Conservation (phyloP, 73 alveolate species). For the Paramecium bursaria region DNA sequence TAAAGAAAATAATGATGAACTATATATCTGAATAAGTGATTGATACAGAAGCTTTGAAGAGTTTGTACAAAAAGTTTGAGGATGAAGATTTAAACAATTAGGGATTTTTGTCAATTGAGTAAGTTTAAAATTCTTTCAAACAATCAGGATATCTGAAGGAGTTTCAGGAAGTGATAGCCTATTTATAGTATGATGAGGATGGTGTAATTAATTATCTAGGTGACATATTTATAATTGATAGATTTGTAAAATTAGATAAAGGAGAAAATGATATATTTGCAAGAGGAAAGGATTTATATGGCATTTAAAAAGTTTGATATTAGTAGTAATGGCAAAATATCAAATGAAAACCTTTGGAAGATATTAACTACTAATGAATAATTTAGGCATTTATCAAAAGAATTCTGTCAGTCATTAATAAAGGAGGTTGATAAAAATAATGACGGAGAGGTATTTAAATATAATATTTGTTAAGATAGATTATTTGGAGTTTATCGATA, state of each 20-base stretch:
- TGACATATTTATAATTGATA: not conserved
- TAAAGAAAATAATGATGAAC: conserved; percentile 50
- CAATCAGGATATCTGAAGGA: not conserved
- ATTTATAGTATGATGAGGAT: conserved; percentile 26
- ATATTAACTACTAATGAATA: conserved; percentile 7
- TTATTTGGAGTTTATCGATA: conserved; percentile 52
- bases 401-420: conserved; percentile 4
- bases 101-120: conserved; percentile 36
- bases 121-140: not conserved
- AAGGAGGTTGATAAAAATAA: conserved; percentile 35
- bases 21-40: conserved; percentile 30
- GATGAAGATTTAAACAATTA: not conserved
- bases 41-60: conserved; percentile 20
- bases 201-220: conserved; percentile 44
- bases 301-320: conserved; percentile 49
- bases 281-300: conserved; percentile 38
- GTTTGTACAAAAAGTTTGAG: conserved; percentile 22
- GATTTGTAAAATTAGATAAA: conserved; percentile 25
- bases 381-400: conserved; percentile 4
- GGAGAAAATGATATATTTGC: conserved; percentile 18
- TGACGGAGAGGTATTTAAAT: conserved; percentile 40
- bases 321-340: conserved; percentile 27
- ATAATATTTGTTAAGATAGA: too few relatives aligned
- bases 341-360: conserved; percentile 44
- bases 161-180: not conserved